Conservation (phyloP, 129 eudicot species). For the Flaveria linearis region DNA sequence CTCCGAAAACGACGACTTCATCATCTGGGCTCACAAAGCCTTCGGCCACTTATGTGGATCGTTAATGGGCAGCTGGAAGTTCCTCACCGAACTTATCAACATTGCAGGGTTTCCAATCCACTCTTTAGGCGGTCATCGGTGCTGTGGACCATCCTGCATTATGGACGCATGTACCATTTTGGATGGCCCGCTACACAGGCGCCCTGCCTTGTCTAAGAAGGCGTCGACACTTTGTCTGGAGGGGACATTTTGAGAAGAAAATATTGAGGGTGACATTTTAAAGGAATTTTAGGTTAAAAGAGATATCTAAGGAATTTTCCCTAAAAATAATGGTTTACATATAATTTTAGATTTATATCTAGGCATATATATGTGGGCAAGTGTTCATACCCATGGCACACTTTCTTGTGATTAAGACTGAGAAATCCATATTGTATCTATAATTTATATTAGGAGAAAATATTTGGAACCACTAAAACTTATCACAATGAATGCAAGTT, state of each 20-base stretch:
- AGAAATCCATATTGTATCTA: background rate
- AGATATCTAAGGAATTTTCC: no score
- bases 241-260: no score
- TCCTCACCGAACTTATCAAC: conserved; percentile 48
- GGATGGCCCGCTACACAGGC: no score
- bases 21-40: conserved; percentile 50
- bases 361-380: no score
- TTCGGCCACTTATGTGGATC: conserved; percentile 56
- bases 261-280: no score
- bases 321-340: no score
- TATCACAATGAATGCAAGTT: background rate
- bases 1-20: conserved; percentile 53
- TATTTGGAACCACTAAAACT: conserved; percentile 1
- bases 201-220: no score
- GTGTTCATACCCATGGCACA: background rate
- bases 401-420: conserved; percentile 2
- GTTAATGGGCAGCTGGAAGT: conserved; percentile 59
- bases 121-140: background rate
- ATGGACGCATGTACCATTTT: no score
- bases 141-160: no score
- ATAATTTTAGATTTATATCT: no score
- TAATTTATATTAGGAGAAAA: background rate
- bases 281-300: no score
- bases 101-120: conserved; percentile 53
- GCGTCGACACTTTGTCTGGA: no score